Evolutionary conservation across 2,329 filamentous ascomycete species (phyloP), one percentile per base, ranked within the genome.

Genomic region (Penicillium sp.): DNA sequence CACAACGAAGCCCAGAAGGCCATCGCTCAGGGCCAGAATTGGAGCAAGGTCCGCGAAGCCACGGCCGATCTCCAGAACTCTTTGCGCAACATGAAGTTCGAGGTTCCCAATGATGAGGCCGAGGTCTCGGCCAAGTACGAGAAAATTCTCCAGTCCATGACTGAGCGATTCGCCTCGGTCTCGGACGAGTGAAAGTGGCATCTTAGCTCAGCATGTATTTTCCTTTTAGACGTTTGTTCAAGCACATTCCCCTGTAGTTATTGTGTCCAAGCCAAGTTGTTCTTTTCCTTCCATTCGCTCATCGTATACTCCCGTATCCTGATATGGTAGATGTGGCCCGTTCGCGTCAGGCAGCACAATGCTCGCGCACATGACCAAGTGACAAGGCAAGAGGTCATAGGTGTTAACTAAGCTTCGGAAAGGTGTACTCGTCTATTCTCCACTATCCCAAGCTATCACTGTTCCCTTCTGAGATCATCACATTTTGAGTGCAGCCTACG

Each of bases 1-100:
- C 89, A 96, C 70, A 95, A 99, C 65, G 93, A 99, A 78, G 86
- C 89, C 19, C 92, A 97, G 72, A 97, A 96, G 82, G 90, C 89
- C 6, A 82, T 99, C 67, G 80, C 87, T 5, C 89, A 95, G 72
- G 93, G 93, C 53, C 87, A 92, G 74, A 86, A 77, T 73, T 99
- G 93, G 93, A 77, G 79, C 68, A 96, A 95, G 81, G 87, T 99
- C 47, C 84, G 92, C 60, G 93, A 99, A 64, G 83, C 88, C 29
- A 99, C 93, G 11, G 77, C 80, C 49, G 92, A 96, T 19, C 83
- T 97, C 61, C 91, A 96, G 77, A 81, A 77, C 53, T 80, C 89
- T 67, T 80, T 99, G 64, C 82, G 92, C 67, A 88, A 83, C 70
- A 90, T 99, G 82, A 99, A 99, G 79, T 99, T 99, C 65, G 93